A percentile compares a stretch with the other conserved stretches of the same genome.
phyloP scores from a whole-genome alignment of 2,329 filamentous ascomycete genomes.

The Tolypocladium paradoxum region DNA sequence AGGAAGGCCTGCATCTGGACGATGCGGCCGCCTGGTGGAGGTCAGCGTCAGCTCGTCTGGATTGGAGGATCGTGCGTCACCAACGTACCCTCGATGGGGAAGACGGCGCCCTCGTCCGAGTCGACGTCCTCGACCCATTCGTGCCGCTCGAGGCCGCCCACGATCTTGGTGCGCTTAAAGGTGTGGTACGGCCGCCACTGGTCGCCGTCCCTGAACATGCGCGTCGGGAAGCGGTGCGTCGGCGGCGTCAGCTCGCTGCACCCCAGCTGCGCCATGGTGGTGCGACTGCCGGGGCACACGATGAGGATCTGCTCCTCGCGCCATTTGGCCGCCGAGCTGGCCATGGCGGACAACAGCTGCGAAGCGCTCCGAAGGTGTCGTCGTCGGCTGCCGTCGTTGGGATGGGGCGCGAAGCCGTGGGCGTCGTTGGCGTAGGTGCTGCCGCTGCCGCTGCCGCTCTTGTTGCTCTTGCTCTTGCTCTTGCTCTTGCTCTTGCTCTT shows the following conservation, averaged over 20 bases:
- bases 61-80: too few species aligned
- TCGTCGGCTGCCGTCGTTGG: neutral
- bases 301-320: constrained; percentile 56
- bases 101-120: constrained; percentile 80
- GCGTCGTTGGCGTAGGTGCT: neutral
- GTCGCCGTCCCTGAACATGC: constrained; percentile 87
- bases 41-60: neutral
- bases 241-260: constrained; percentile 86
- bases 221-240: constrained; percentile 74
- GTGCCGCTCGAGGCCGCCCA: constrained; percentile 41
- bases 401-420: neutral
- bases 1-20: constrained; percentile 89
- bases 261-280: constrained; percentile 82
- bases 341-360: constrained; percentile 29
- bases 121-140: constrained; percentile 84
- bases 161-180: constrained; percentile 48
- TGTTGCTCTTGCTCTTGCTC: neutral
- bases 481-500: neutral
- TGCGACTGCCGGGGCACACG: constrained; percentile 76
- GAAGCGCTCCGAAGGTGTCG: neutral
- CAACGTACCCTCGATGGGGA: constrained; percentile 57
- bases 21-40: constrained; percentile 58
- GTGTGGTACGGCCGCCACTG: constrained; percentile 70
- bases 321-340: constrained; percentile 47
- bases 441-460: neutral